These are phyloP conservation scores for Rhodotorula sp. DNA, from an alignment of 1,284 basidiomycete species.

Conservation along the genomic window DNA sequence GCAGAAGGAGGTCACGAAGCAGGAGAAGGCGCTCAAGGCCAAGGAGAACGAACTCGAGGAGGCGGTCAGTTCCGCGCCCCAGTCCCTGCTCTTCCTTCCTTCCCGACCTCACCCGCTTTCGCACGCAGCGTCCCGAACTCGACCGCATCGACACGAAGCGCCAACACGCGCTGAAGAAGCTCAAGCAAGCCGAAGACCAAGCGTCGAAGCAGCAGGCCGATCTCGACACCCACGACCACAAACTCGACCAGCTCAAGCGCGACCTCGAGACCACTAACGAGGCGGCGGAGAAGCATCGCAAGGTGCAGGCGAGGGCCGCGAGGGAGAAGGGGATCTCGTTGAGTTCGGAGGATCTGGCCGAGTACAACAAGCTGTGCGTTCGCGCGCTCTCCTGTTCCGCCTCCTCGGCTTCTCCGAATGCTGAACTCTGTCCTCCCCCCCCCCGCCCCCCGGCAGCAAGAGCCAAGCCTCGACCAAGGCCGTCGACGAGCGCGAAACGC, in stretches of 20 bases:
- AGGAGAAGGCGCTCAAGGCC: conserved; percentile 74
- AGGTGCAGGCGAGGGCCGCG: conserved; percentile 71
- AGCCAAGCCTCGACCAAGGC: conserved; percentile 67
- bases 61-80: conserved; percentile 59
- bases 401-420: background rate
- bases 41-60: conserved; percentile 78
- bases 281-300: conserved; percentile 72
- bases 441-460: no score
- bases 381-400: background rate
- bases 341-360: conserved; percentile 75
- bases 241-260: conserved; percentile 59
- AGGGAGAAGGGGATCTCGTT: conserved; percentile 69
- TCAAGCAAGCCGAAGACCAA: conserved; percentile 65
- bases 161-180: conserved; percentile 74
- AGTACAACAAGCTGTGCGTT: conserved; percentile 78
- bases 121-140: conserved; percentile 69
- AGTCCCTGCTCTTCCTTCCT: background rate
- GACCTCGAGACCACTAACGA: conserved; percentile 67
- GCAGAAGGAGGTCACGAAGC: conserved; percentile 67
- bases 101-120: background rate
- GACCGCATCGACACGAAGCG: conserved; percentile 82
- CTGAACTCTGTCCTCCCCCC: background rate
- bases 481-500: conserved; percentile 79
- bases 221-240: conserved; percentile 62
- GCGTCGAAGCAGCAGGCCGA: conserved; percentile 68